Percentiles rank a stretch among this genome's conserved stretches.
Conservation (phyloP, 2,329 filamentous ascomycete species). For the Penicillium glabrum region DNA sequence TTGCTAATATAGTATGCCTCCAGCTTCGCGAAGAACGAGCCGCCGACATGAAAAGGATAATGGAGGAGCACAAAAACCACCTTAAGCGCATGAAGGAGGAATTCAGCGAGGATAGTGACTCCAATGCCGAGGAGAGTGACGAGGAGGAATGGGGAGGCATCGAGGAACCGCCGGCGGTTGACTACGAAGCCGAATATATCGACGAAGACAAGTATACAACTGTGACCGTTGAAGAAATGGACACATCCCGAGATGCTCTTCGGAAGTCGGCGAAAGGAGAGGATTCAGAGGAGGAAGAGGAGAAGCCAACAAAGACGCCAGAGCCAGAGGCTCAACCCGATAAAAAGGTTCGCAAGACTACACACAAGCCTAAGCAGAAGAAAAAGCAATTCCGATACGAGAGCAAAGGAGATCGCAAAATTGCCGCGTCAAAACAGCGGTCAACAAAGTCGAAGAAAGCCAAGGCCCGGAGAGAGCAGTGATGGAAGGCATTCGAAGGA, state of each 20-base stretch:
- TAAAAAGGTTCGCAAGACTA: slow-evolving; percentile 49
- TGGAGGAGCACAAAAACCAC: slow-evolving; percentile 71
- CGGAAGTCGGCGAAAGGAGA: slow-evolving; percentile 51
- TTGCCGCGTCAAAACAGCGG: slow-evolving; percentile 61
- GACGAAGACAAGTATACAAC: slow-evolving; percentile 96
- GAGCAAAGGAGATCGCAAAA: slow-evolving; percentile 75
- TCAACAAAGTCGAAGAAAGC: slow-evolving; percentile 70
- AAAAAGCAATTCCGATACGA: slow-evolving; percentile 94
- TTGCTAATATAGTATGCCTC: slow-evolving; percentile 8
- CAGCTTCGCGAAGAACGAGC: slow-evolving; percentile 83
- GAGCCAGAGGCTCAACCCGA: slow-evolving; percentile 37
- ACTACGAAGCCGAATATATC: slow-evolving; percentile 90
- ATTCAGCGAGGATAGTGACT: slow-evolving; percentile 13
- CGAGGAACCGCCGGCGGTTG: slow-evolving; percentile 55
- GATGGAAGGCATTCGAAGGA: slow-evolving; percentile 11
- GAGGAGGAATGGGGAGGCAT: slow-evolving; percentile 68
- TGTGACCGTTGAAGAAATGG: slow-evolving; percentile 88
- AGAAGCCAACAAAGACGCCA: slow-evolving; percentile 32
- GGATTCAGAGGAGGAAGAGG: slow-evolving; percentile 25
- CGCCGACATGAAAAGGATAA: slow-evolving; percentile 77
- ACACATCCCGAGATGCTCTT: slow-evolving; percentile 72
- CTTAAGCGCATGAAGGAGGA: slow-evolving; percentile 61
- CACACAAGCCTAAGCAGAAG: slow-evolving; percentile 68
- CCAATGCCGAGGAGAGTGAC: slow-evolving; percentile 32
- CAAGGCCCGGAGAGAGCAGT: slow-evolving; percentile 51